Conservation (phyloP, 2,329 filamentous ascomycete species). For the Arthrinium puccinioides region DNA sequence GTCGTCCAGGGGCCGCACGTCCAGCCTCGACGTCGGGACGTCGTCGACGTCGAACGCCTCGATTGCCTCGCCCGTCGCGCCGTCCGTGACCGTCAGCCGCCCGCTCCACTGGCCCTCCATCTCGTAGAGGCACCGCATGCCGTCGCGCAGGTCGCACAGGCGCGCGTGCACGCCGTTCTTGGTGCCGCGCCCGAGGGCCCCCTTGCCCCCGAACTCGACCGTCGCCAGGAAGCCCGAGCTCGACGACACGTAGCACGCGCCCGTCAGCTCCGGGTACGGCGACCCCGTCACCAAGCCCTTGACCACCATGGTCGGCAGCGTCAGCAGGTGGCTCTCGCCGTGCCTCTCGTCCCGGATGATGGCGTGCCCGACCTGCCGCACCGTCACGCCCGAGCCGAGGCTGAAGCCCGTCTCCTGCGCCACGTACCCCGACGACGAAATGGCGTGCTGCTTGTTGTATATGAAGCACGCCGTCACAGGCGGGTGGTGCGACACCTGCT, state of each 20-base stretch:
- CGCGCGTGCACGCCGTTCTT: slow-evolving; percentile 17
- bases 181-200: neutral
- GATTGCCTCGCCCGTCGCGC: slow-evolving; percentile 4
- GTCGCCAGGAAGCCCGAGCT: slow-evolving; percentile 4
- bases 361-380: slow-evolving; percentile 4
- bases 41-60: slow-evolving; percentile 14
- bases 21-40: slow-evolving; percentile 9
- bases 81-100: slow-evolving; percentile 12
- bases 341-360: slow-evolving; percentile 4
- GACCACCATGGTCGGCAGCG: slow-evolving; percentile 3
- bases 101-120: slow-evolving; percentile 19
- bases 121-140: slow-evolving; percentile 16
- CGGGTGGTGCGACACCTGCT: slow-evolving; percentile 22
- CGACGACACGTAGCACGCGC: slow-evolving; percentile 1
- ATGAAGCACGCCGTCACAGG: slow-evolving; percentile 18
- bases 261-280: slow-evolving; percentile 6
- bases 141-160: slow-evolving; percentile 10
- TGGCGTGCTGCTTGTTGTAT: slow-evolving; percentile 14
- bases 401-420: slow-evolving; percentile 3
- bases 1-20: slow-evolving; percentile 2
- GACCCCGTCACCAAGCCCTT: slow-evolving; percentile 2
- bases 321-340: slow-evolving; percentile 7
- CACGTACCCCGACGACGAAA: slow-evolving; percentile 2
- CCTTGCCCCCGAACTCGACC: slow-evolving; percentile 1
- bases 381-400: neutral